A percentile compares a stretch with the other conserved stretches of the same genome.
Evolutionary conservation across 2,329 filamentous ascomycete genomes (phyloP).

Genomic region (Arthrobotrys entomopaga): DNA sequence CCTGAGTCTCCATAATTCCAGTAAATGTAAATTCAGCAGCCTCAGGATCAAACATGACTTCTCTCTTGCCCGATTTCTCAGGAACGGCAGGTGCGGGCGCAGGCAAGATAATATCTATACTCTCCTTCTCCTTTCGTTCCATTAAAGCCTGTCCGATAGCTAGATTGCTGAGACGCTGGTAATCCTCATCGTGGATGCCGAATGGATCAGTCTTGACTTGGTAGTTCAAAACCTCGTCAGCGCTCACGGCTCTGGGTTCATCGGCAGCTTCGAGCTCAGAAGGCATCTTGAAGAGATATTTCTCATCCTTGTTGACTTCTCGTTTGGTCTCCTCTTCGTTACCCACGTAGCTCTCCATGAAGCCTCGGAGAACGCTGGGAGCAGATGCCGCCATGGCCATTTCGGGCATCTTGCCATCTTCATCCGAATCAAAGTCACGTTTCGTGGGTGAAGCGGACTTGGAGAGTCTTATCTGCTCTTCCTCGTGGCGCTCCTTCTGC

Average conservation of each 20-base stretch:
- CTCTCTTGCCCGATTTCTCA: conserved; percentile 30
- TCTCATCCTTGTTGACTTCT: conserved; percentile 35
- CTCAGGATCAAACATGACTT: conserved; percentile 52
- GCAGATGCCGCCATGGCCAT: conserved; percentile 40
- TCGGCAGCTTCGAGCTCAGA: conserved; percentile 33
- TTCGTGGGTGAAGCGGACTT: conserved; percentile 19
- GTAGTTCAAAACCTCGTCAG: conserved; percentile 16
- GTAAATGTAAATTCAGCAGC: conserved; percentile 58
- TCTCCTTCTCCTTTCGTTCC: conserved; percentile 35
- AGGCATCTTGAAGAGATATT: conserved; percentile 48
- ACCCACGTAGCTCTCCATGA: conserved; percentile 48
- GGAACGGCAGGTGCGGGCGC: conserved; percentile 15
- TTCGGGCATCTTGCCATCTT: conserved; percentile 54
- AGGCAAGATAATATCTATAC: neutral
- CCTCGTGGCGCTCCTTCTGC: conserved; percentile 30
- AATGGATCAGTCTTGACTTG: conserved; percentile 29
- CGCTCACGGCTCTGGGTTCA: conserved; percentile 35
- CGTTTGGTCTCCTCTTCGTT: conserved; percentile 36
- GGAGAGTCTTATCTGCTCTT: conserved; percentile 58
- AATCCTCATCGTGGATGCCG: conserved; percentile 25
- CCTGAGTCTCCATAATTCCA: conserved; percentile 3
- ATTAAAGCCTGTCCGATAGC: conserved; percentile 32
- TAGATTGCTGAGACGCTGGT: conserved; percentile 24
- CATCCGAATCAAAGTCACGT: conserved; percentile 1
- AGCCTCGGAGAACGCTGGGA: conserved; percentile 12